These are phyloP conservation scores for Talaromyces sp. DNA, from an alignment of 2,329 filamentous ascomycete genomes.

Conservation along the genomic window DNA sequence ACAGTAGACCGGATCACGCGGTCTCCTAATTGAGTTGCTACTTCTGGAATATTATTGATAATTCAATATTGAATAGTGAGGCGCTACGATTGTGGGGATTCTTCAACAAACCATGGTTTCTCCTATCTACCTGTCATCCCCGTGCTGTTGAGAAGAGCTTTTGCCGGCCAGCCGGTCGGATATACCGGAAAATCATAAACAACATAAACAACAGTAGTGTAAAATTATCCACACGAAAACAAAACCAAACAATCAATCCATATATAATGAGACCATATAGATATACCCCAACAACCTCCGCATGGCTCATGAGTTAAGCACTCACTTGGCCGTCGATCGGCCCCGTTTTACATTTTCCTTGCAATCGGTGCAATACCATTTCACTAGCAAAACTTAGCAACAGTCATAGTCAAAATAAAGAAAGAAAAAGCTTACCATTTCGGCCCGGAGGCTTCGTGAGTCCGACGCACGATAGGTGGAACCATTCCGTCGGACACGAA, in stretches of 20 bases:
- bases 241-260: neutral
- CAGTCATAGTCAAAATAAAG: neutral
- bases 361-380: conserved; percentile 79
- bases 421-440: conserved; percentile 54
- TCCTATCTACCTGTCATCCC: too few species aligned
- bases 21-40: neutral
- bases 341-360: conserved; percentile 58
- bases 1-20: neutral
- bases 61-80: too few species aligned
- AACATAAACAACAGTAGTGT: neutral
- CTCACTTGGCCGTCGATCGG: conserved; percentile 20
- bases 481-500: conserved; percentile 71
- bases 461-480: conserved; percentile 76
- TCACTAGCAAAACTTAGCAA: conserved; percentile 46
- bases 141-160: too few species aligned
- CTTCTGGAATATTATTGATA: too few species aligned
- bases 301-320: neutral
- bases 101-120: too few species aligned
- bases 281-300: neutral
- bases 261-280: neutral
- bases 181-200: too few species aligned
- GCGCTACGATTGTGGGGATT: too few species aligned
- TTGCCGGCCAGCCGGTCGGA: too few species aligned
- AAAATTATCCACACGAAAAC: neutral
- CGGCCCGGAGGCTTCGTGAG: conserved; percentile 71